Base-by-base conservation (phyloP, 2,329 filamentous ascomycete species). In the Aspergillus nomiae region DNA sequence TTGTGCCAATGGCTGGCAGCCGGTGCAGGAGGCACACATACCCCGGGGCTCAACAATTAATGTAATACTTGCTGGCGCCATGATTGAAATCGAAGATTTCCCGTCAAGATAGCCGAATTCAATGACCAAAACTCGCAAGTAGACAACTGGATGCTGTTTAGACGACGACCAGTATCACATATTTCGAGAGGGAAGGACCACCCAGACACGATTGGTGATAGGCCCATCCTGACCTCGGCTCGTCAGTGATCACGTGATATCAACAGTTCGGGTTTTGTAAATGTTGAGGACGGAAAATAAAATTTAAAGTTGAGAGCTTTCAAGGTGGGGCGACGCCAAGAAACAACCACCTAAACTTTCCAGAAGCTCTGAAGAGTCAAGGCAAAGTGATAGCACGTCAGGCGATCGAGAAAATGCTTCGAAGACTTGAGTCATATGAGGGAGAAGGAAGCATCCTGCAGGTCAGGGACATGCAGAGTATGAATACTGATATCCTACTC, bases 31-130 rank as follows among this genome's bases (percentile, higher is more conserved):
- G 60, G 45, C 74, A 65, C 76, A 82, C 74, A 65, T 76, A 82
- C 80, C 80, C 71, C 80, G 74, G 58, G 80, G 77, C 62, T 79
- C 72, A 60, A 82, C 71, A 53, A 71, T 70, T 56, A 82, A 71
- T 3, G 75, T 77, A 58, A 82, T 73, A 32, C 69, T 73, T 59
- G 74, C 68, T 19, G 76, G 72, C 55, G 76, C 71, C 76, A 80
- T 79, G 41, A 58, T 41, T 14, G 2, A n/a, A 10, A 21, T 36
- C 24, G 59, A 26, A 38, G n/a, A 51, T 54, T 28, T 50, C 21
- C 45, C 36, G 21, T 60, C 26, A 36, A 26, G 34, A 11, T 55
- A 16, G 9, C 8, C 21, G 5, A 5, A 36, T 10, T 38, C 12
- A n/a, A 12, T 5, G n/a, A 26, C 21, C 12, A 38, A 21, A 21